Evolutionary conservation across 2,329 filamentous ascomycete genomes (phyloP), one percentile per base, ranked within the genome.

Genomic region (Epichloe brachyelytri): DNA sequence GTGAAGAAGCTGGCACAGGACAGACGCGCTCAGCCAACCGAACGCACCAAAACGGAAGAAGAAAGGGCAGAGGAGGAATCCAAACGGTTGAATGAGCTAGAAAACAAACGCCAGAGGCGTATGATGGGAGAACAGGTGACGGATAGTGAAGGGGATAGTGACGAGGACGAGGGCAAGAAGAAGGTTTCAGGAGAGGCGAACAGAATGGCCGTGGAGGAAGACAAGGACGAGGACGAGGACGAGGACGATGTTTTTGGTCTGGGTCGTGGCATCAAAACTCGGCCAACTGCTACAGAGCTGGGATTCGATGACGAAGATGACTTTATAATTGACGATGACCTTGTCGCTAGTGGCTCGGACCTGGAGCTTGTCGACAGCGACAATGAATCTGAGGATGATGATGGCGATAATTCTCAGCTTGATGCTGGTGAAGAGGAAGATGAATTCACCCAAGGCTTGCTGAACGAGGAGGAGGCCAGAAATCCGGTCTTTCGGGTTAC

Each of bases 291-390:
- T 3, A 73, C 77, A 11, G 77, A 84, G 52, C 66, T 89, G 17
- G 86, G 82, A 5, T 83, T 95, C 36, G 89, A 95, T 57, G 91
- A 96, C 58, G 91, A 97, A 63, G 91, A 97, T 59, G 88, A 96
- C 59, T 97, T 97, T 60, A 65, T 91, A 26, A 82, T 96, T 55
- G 91, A 97, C 53, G 87, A 93, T 55, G 85, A 95, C 61, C 75
- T 97, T 15, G 78, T 96, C 36, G 89, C 89, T 12, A 90, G 83
- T 58, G 86, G 82, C 38, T 91, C 87, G 5, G 82, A 84, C 39
- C 61, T 82, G n/a, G 79, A 84, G 30, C 70, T 74, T 4, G 68
- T 76, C 7, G 76, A 74, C 38, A 75, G 78, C 40, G 74, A 76
- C 22, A 72, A 74, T 11, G 76, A 77, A 26, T 73, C 75, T 1